Base-by-base conservation (phyloP, 2,329 filamentous ascomycete species). In the Alternaria brassicicola region DNA sequence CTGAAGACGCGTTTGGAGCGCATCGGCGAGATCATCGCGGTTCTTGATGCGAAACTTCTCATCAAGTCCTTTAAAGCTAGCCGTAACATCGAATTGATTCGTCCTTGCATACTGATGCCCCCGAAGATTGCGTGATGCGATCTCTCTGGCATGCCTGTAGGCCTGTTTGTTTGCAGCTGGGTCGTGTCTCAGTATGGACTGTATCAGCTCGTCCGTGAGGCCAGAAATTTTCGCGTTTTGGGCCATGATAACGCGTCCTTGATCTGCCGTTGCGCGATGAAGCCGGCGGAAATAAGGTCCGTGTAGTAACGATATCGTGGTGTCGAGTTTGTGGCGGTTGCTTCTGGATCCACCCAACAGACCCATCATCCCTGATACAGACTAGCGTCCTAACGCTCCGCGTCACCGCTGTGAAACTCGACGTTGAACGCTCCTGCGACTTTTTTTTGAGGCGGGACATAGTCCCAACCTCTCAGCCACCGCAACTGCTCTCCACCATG, bases 31-130 rank as follows among this genome's bases (percentile, higher is more conserved):
- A 36, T 86, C 87, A 68, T 97, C 93, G 61, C 91, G 87, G 70
- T 90, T 89, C 46, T 92, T 84, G 52, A 98, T 84, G 30, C 88
- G 85, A 68, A 97, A 95, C 67, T 94, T 93, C 79, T 98, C 95
- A 65, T 93, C 89, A 3, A 97, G 81, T 1, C 81, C 81, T 21
- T 75, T 67, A 17, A 78, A 72, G 33, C 66, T 76, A 3, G 76
- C 65, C 39, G 75, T 72, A 28, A 83, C 75, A n/a, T 80, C 79
- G 67, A 83, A 83, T 51, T 82, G 81, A 60, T 82, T 83, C 1
- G 78, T 80, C 31, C 81, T 78, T 45, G 72, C 75, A 72, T 79
- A 78, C 41, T 78, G 77, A 35, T 81, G 72, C 23, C 77, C 72
- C 59, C 74, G 73, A 19, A 82, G 68, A 12, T 74, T 75, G 51